Base-by-base conservation (phyloP, 2,329 filamentous ascomycete species). In the Lachnellula suecica region DNA sequence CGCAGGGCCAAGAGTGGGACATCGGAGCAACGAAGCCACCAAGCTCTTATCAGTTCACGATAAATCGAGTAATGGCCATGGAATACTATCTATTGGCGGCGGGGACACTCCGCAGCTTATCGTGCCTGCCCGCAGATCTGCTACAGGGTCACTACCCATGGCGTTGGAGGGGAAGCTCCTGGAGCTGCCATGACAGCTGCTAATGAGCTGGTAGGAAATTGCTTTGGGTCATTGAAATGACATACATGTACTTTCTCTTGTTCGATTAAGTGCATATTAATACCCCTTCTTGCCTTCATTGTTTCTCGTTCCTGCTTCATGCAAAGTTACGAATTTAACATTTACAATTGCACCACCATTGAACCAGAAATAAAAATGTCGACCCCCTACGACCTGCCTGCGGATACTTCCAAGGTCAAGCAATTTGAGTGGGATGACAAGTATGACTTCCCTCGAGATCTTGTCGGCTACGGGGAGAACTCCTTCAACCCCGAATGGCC, bases 401-500 rank as follows among this genome's bases (percentile, higher is more conserved):
- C 52, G 47, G 52, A 64, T 43, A 37, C 49, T 10, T 55, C 58
- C 25, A 59, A 54, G 19, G 27, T 61, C 38, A 61, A 64, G 34
- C 42, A 53, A 11, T 63, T 63, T 35, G 58, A 59, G 11, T 63
- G 60, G 59, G 56, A 63, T 51, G 57, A 64, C n/a, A 50, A 61
- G 13, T 62, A 65, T 51, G 59, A 63, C 43, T 64, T 64, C 46
- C 59, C 59, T 47, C 48, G 62, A 56, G 61, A 64, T 41, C 53
- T 64, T 15, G 46, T 63, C n/a, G 59, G 59, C 7, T 65, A 65
- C 44, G 59, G 63, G 15, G 60, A 63, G 46, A 45, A 64, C 25
- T 65, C 58, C 4, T 61, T 68, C 46, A 63, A 67, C 46, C 62
- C 63, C 19, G 49, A 70, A 60, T 70, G 68, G 65, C 64, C 63